Percentiles rank a stretch among this genome's conserved stretches.
Evolutionary conservation across 2,329 filamentous ascomycete species (phyloP).

Genomic region (Fusarium dlaminii): DNA sequence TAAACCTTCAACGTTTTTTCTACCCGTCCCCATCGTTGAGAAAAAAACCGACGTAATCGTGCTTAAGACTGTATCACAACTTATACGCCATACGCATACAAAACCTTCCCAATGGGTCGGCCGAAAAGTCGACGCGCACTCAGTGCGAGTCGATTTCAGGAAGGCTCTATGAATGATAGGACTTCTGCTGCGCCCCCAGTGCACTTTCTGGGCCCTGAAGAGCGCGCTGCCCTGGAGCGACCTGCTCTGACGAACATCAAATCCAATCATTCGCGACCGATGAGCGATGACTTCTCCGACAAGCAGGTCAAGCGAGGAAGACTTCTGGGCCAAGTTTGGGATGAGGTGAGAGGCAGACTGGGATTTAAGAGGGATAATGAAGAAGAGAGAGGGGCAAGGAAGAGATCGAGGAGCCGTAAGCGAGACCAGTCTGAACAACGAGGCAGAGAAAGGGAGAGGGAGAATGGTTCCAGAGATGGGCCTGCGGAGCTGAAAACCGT

Average conservation of each 20-base stretch:
- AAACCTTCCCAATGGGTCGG: constrained; percentile 40
- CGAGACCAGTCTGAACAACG: constrained; percentile 24
- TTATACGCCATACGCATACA: constrained; percentile 18
- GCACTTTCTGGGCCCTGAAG: constrained; percentile 65
- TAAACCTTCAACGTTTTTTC: constrained; percentile 7
- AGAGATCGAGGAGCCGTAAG: constrained; percentile 37
- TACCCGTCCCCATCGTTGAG: not conserved
- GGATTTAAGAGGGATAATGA: constrained; percentile 42
- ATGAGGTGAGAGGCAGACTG: constrained; percentile 49
- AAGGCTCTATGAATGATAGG: constrained; percentile 89
- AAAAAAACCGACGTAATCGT: constrained; percentile 12
- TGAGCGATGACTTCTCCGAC: constrained; percentile 47
- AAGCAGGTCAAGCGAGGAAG: constrained; percentile 45
- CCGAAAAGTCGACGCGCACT: constrained; percentile 47
- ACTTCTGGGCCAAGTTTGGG: constrained; percentile 52
- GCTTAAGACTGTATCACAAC: constrained; percentile 5
- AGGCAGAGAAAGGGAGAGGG: constrained; percentile 28
- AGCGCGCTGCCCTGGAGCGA: constrained; percentile 45
- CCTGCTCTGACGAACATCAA: constrained; percentile 26
- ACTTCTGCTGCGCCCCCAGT: constrained; percentile 75
- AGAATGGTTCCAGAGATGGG: constrained; percentile 23
- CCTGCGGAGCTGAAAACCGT: constrained; percentile 7
- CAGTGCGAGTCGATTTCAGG: constrained; percentile 68
- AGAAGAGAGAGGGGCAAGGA: constrained; percentile 38
- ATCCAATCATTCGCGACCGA: constrained; percentile 28